Evolutionary conservation across 306 rosid species (phyloP).

Genomic region (Crotalaria pallida): DNA sequence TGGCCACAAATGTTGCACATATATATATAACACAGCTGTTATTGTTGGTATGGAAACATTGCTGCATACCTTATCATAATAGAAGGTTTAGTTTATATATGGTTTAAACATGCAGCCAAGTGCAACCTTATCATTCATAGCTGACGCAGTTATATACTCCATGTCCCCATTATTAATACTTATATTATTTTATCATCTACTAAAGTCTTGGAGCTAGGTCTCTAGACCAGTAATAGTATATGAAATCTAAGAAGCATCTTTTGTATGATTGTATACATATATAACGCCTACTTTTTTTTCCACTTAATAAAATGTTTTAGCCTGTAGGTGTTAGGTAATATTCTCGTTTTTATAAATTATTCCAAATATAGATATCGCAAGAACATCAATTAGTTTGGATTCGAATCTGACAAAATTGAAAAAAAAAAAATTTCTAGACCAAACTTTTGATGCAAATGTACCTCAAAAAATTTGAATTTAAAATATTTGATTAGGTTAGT

Average conservation of each 20-base stretch:
- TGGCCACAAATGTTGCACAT: slow-evolving; percentile 19
- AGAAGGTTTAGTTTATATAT: slow-evolving; percentile 4
- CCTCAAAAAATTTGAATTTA: too few relatives aligned
- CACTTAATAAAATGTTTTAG: background rate
- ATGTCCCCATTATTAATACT: background rate
- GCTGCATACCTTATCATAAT: background rate
- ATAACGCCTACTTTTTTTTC: background rate
- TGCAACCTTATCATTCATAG: background rate
- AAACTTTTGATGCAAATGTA: too few relatives aligned
- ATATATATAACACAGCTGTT: background rate
- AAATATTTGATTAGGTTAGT: too few relatives aligned
- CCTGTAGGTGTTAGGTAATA: background rate
- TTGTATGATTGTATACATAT: background rate
- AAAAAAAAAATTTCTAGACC: too few relatives aligned
- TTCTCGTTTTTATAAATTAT: too few relatives aligned
- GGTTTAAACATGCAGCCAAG: slow-evolving; percentile 12
- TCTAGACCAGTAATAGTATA: background rate
- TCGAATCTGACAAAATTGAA: too few relatives aligned
- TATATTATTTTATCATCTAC: background rate
- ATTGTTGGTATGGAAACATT: background rate
- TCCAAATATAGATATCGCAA: too few relatives aligned
- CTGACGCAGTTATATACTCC: background rate
- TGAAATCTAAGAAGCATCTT: background rate
- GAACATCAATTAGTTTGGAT: too few relatives aligned
- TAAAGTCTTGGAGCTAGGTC: background rate